Evolutionary conservation across 768 basidiomycete species (phyloP), one percentile per base, ranked within the genome.

Genomic region (Cystofilobasidium bisporidii): DNA sequence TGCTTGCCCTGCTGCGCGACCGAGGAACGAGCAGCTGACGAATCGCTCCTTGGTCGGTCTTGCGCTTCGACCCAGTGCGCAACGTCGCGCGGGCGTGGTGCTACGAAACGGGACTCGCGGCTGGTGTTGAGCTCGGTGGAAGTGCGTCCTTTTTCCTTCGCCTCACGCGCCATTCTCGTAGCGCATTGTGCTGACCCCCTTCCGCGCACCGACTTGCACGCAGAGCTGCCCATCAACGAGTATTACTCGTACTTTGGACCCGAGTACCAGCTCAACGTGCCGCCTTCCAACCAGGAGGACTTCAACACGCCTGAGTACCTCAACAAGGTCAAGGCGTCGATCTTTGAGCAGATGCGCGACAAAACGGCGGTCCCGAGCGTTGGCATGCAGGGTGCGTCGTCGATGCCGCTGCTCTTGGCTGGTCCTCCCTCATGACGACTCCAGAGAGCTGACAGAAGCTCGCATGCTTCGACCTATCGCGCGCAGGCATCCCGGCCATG

Each of bases 201-300:
- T 57, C 32, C 56, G 5, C 43, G 18, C 59, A 26, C 40, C 57
- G 11, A 18, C 30, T 30, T 10, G n/a, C n/a, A 12, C 38, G n/a
- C 73, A 93, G 94, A 90, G 75, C 94, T 99, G 63, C 96, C 96
- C 2, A 87, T 93, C 71, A 99, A 98, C 74, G 96, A 99, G 78
- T 99, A 98, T 79, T 98, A 93, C 74, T 94, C 98, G 75, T 98
- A 98, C 77, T 98, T 97, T 76, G 96, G 96, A 0, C 96, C 96
- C 3, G 91, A 94, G 73, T 97, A 98, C 74, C 85, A 92, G 75
- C 83, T 99, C 38, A 91, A 99, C 75, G 96, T 99, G 33, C 89
- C 87, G 73, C 80, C 91, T 17, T 92, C 90, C 17, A 99, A 98
- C 75, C 88, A 91, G 69, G 92, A 96, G 72, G 94, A 99, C 74